Base-by-base conservation (phyloP, 805 yeast species). In the Metschnikowia noctiluminum region DNA sequence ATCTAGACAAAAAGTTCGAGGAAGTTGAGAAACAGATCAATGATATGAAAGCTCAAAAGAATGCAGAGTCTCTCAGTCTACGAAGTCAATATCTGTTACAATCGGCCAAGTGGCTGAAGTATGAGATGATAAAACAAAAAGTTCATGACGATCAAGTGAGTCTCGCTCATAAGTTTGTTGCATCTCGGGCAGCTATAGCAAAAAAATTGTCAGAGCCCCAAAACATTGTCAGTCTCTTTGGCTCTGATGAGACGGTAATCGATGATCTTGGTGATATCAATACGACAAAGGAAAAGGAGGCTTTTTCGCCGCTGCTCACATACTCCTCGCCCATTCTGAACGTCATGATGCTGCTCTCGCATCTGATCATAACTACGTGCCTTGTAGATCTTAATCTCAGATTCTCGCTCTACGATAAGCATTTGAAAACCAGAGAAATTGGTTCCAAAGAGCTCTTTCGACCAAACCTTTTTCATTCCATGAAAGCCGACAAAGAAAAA, bases 351-450 rank as follows among this genome's bases (percentile, higher is more conserved):
- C 52, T 62, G 14, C 40, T 67, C 3, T 58, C 59, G 6, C 51
- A 56, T 11, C 61, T 55, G 35, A 40, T 70, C 12, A 40, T 66
- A n/a, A 64, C 61, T 30, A 44, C 65, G 6, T 50, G 66, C 7
- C 45, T 66, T 32, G 63, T 64, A 8, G 72, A 69, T 38, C 47
- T 69, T 43, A 68, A 66, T 45, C 35, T 69, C 4, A 50, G 64
- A 14, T 53, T 42, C 13, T 40, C 62, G 28, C 53, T 63, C 7
- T 43, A 55, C 36, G 43, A 54, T 11, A 43, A 46, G 14, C 38
- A 8, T 3, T 40, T 42, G 2, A 40, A 28, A 34, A 43, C 32
- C 13, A 48, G 51, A 11, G 21, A 36, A 12, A 13, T 38, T 10
- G 21, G 14, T 13, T 7, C 16, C 28, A 30, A 35, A 12, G 37